A percentile compares a stretch with the other conserved stretches of the same genome.
These are phyloP conservation scores for Wickerhamomyces pijperi DNA, from an alignment of 805 yeast genomes.

Conservation along the genomic window DNA sequence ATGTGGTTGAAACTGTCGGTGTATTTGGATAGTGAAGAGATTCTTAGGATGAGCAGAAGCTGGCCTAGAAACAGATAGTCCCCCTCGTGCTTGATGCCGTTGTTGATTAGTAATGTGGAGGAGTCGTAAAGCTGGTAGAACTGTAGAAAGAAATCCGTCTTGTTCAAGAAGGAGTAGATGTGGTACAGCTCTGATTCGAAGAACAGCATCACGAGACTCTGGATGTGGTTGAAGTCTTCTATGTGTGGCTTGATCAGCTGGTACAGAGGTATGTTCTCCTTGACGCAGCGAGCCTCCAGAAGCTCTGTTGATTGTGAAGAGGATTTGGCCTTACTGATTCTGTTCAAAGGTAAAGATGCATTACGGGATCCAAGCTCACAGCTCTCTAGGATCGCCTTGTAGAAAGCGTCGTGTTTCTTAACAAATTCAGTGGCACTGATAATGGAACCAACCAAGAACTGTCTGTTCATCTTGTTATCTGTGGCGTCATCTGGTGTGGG, in stretches of 20 bases:
- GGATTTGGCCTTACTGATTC: neutral
- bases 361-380: neutral
- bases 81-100: neutral
- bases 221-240: too few species aligned
- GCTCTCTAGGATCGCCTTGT: neutral
- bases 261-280: neutral
- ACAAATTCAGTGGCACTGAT: neutral
- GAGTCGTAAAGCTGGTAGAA: neutral
- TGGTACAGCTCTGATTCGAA: neutral
- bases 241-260: neutral
- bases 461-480: neutral
- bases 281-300: neutral
- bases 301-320: neutral
- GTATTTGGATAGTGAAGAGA: neutral
- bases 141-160: neutral
- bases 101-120: neutral
- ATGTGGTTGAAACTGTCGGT: neutral
- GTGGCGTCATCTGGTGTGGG: too few species aligned
- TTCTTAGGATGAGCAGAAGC: neutral
- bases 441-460: neutral
- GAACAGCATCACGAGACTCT: neutral
- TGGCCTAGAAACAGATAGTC: neutral
- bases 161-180: neutral
- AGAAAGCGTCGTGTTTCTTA: neutral
- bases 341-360: neutral